Base-by-base conservation (phyloP, 2,329 filamentous ascomycete genomes). In the Colletotrichum gigasporum region DNA sequence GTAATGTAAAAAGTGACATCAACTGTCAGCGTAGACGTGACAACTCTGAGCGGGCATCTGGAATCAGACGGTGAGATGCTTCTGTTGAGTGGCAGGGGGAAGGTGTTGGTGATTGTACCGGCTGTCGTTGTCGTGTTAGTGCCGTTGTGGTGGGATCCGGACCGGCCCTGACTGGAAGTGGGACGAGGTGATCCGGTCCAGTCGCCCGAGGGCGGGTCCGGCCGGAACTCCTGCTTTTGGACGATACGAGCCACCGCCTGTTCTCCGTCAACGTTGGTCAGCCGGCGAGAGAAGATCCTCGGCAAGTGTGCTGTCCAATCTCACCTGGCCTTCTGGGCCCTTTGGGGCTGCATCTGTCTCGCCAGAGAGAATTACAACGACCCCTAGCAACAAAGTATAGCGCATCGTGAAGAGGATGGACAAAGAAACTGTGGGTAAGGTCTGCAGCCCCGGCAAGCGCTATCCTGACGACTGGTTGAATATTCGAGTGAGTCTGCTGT, bases 1-100 rank as follows among this genome's bases (percentile, higher is more conserved):
- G 76, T 77, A 14, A 77, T 67, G 37, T 70, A 73, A 30, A 74
- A 69, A 6, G 72, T 74, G 7, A 74, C 68, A 24, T 78, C 76
- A 7, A 77, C 54, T 3, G 74, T 78, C 28, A 68, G 71, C 2
- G 73, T 77, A 11, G 72, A 73, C 51, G 74, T 64, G 11, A 74
- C 58, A 4, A 74, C 55, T 8, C 68, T 71, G 28, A 51, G 14
- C 2, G 51, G 37, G 11, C 63, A 65, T 18, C 6, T 30, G 2
- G 34, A 28, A 6, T 35, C 42, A 9, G 8, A 16, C 10, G 18
- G 16, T 2, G 41, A 22, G 18, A 37, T 64, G 4, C 48, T 61
- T 10, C 45, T 18, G n/a, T 56, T 63, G 11, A 50, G 16, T 12
- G 57, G 34, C 22, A 56, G 28, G 1, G 5, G 16, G 32, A 28